phyloP scores from a whole-genome alignment of 768 basidiomycete genomes.

The Lactifluus pinguis region DNA sequence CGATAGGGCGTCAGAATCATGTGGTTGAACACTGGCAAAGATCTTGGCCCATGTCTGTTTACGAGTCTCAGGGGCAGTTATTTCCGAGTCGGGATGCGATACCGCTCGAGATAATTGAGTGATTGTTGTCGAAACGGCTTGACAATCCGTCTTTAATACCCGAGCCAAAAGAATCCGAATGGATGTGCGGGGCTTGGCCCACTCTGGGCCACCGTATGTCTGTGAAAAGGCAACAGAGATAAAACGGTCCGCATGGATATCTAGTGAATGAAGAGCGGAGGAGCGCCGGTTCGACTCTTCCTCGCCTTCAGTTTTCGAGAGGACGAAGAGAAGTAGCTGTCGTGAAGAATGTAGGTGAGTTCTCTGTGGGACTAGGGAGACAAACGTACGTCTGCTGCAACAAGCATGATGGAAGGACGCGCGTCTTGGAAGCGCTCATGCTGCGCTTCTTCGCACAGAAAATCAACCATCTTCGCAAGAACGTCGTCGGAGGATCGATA shows the following conservation, averaged over 20 bases:
- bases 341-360: neutral
- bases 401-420: constrained; percentile 50
- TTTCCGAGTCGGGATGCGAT: constrained; percentile 31
- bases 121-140: constrained; percentile 27
- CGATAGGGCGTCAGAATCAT: constrained; percentile 50
- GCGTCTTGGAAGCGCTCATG: constrained; percentile 58
- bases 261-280: constrained; percentile 32
- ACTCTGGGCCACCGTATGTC: constrained; percentile 31
- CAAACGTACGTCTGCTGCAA: constrained; percentile 52
- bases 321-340: constrained; percentile 29
- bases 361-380: neutral
- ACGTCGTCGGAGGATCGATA: constrained; percentile 42
- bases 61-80: constrained; percentile 33
- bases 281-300: constrained; percentile 23
- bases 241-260: constrained; percentile 43
- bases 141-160: constrained; percentile 29
- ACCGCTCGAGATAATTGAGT: constrained; percentile 29
- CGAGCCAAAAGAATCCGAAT: constrained; percentile 35
- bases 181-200: constrained; percentile 34
- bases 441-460: constrained; percentile 75
- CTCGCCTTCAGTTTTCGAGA: constrained; percentile 27
- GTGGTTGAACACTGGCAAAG: constrained; percentile 49
- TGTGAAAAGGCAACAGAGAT: constrained; percentile 39
- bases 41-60: constrained; percentile 60
- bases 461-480: constrained; percentile 62